A percentile compares a stretch with the other conserved stretches of the same genome.
phyloP scores from a whole-genome alignment of 2,329 filamentous ascomycete genomes.

The Hymenoscyphus scutula region DNA sequence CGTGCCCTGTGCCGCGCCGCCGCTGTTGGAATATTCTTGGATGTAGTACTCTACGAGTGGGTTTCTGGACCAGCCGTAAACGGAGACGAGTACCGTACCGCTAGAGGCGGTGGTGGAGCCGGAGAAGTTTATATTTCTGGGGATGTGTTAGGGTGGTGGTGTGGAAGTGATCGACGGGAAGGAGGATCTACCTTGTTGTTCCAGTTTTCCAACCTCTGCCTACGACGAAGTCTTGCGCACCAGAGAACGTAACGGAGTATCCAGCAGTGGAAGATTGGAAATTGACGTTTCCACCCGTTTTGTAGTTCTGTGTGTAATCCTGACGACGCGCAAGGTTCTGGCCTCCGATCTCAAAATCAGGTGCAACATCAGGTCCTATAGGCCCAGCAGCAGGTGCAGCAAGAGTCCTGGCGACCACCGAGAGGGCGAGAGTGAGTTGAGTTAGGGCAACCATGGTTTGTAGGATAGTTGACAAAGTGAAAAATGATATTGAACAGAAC shows the following conservation, averaged over 20 bases:
- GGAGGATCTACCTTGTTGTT: slow-evolving; percentile 10
- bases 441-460: slow-evolving; percentile 15
- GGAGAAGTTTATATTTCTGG: slow-evolving; percentile 39
- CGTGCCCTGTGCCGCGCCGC: slow-evolving; percentile 37
- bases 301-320: slow-evolving; percentile 26
- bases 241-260: slow-evolving; percentile 20
- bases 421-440: slow-evolving; percentile 10
- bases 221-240: slow-evolving; percentile 21
- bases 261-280: slow-evolving; percentile 16
- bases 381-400: slow-evolving; percentile 12
- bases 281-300: slow-evolving; percentile 24
- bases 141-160: background rate
- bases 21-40: slow-evolving; percentile 52
- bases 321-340: slow-evolving; percentile 17
- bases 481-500: background rate
- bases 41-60: slow-evolving; percentile 60
- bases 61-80: slow-evolving; percentile 55
- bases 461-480: background rate
- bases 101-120: slow-evolving; percentile 39
- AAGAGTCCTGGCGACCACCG: slow-evolving; percentile 7
- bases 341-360: slow-evolving; percentile 16
- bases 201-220: slow-evolving; percentile 21
- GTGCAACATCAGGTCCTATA: background rate
- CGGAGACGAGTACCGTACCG: slow-evolving; percentile 49
- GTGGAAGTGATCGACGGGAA: background rate